Evolutionary conservation across 2,329 filamentous ascomycete genomes (phyloP).

Genomic region (Ambrosiella cleistominuta): DNA sequence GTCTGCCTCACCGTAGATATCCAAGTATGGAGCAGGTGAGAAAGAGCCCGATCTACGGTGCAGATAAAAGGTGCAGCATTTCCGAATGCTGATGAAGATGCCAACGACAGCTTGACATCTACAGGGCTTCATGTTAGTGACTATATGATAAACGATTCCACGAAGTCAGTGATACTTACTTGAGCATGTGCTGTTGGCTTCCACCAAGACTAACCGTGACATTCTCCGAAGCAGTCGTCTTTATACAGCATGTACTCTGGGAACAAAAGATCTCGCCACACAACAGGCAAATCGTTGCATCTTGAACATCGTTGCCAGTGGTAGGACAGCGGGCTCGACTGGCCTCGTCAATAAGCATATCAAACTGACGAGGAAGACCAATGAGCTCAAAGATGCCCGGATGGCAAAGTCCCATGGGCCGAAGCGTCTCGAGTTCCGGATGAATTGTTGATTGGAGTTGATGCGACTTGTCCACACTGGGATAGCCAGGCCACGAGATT

Average conservation of each 20-base stretch:
- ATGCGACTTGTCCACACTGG: not conserved
- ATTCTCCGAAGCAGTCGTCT: slow-evolving; percentile 26
- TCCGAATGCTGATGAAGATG: slow-evolving; percentile 92
- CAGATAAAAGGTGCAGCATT: slow-evolving; percentile 80
- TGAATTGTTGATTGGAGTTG: not conserved
- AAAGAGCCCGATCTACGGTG: slow-evolving; percentile 71
- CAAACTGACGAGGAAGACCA: slow-evolving; percentile 79
- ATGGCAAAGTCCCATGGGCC: slow-evolving; percentile 44
- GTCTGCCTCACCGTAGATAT: slow-evolving; percentile 90
- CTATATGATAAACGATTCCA: not conserved
- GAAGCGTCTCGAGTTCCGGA: not conserved
- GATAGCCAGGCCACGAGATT: slow-evolving; percentile 15
- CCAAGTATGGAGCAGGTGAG: slow-evolving; percentile 78
- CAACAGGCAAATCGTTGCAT: slow-evolving; percentile 82
- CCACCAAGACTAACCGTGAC: slow-evolving; percentile 41
- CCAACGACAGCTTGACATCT: slow-evolving; percentile 82
- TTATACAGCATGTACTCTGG: slow-evolving; percentile 80
- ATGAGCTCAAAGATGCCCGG: slow-evolving; percentile 89
- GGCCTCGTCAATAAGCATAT: slow-evolving; percentile 80
- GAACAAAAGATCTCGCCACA: slow-evolving; percentile 95
- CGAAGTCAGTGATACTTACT: slow-evolving; percentile 36
- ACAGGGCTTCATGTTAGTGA: slow-evolving; percentile 8
- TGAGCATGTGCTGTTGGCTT: slow-evolving; percentile 75
- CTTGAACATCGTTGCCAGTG: slow-evolving; percentile 77
- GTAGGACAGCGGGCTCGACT: slow-evolving; percentile 70